phyloP scores from a whole-genome alignment of 2,329 filamentous ascomycete species.

The Exophiala lecanii-corni region DNA sequence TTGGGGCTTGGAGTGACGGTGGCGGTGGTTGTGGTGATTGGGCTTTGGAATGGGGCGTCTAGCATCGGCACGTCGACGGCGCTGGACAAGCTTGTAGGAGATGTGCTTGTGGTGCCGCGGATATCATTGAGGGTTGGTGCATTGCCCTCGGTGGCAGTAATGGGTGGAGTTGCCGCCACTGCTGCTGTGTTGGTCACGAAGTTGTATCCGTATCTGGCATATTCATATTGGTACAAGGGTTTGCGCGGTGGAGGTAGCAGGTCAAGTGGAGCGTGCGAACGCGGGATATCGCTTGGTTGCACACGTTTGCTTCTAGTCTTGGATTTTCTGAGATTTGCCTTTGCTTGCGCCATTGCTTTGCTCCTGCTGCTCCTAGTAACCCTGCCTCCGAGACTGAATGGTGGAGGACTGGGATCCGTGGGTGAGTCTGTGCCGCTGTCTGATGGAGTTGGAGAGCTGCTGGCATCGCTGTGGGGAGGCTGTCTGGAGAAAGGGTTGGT shows the following conservation, averaged over 20 bases:
- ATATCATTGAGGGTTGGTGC: not conserved
- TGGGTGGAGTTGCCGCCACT: not conserved
- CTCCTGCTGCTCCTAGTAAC: too few species aligned
- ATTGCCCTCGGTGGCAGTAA: not conserved
- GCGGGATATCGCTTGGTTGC: constrained; percentile 11
- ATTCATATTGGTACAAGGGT: constrained; percentile 4
- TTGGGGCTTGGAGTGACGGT: too few species aligned
- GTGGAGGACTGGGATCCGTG: too few species aligned
- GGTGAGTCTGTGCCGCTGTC: constrained; percentile 9
- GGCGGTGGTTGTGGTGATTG: not conserved
- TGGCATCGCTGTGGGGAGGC: constrained; percentile 19
- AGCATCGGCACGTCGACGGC: not conserved
- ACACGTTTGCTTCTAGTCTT: not conserved
- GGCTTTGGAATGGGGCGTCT: not conserved
- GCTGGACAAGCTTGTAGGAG: constrained; percentile 8
- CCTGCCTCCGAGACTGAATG: too few species aligned
- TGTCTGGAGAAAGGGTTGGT: constrained; percentile 21
- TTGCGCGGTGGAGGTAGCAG: constrained; percentile 17
- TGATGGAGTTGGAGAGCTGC: constrained; percentile 15
- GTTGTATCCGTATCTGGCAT: not conserved
- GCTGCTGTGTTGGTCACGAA: not conserved
- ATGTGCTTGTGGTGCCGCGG: constrained; percentile 3
- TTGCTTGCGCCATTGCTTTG: not conserved
- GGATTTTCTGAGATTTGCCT: constrained; percentile 3
- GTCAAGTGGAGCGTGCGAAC: constrained; percentile 19